phyloP scores from a whole-genome alignment of 2,329 filamentous ascomycete species.

The Fusarium concolor region DNA sequence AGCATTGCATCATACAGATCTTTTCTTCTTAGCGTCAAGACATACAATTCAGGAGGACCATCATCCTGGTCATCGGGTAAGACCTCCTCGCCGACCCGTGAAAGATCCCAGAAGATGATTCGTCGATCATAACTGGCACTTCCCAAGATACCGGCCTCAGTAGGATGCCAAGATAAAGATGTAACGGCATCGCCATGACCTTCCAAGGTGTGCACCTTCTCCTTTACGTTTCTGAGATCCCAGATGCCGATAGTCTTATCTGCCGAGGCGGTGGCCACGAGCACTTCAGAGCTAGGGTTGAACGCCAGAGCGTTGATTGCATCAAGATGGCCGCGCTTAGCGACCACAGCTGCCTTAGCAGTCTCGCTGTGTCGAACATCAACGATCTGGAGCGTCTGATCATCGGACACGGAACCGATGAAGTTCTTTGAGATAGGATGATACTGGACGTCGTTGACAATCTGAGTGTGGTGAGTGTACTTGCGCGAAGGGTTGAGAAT shows the following conservation, averaged over 20 bases:
- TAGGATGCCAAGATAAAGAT: conserved; percentile 93
- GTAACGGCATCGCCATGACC: conserved; percentile 92
- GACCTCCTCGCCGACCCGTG: conserved; percentile 92
- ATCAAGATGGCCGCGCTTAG: conserved; percentile 82
- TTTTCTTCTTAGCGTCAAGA: conserved; percentile 36
- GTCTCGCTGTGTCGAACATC: conserved; percentile 80
- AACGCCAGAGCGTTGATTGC: conserved; percentile 97
- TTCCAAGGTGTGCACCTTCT: conserved; percentile 89
- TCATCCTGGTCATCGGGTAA: conserved; percentile 95
- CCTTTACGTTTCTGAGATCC: conserved; percentile 91
- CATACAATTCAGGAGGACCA: conserved; percentile 91
- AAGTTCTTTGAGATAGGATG: conserved; percentile 87
- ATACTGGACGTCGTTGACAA: conserved; percentile 97
- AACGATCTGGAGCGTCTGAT: conserved; percentile 90
- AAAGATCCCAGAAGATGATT: conserved; percentile 96
- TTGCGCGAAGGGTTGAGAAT: conserved; percentile 76
- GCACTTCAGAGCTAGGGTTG: conserved; percentile 89
- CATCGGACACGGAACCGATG: conserved; percentile 94
- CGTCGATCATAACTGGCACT: conserved; percentile 93
- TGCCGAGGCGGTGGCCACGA: conserved; percentile 91
- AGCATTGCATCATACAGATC: conserved; percentile 34
- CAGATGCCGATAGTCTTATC: conserved; percentile 96
- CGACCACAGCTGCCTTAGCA: conserved; percentile 75
- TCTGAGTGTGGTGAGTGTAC: conserved; percentile 88
- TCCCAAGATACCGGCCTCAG: conserved; percentile 86